phyloP scores from a whole-genome alignment of 2,329 filamentous ascomycete species.

The Fusarium concolor region DNA sequence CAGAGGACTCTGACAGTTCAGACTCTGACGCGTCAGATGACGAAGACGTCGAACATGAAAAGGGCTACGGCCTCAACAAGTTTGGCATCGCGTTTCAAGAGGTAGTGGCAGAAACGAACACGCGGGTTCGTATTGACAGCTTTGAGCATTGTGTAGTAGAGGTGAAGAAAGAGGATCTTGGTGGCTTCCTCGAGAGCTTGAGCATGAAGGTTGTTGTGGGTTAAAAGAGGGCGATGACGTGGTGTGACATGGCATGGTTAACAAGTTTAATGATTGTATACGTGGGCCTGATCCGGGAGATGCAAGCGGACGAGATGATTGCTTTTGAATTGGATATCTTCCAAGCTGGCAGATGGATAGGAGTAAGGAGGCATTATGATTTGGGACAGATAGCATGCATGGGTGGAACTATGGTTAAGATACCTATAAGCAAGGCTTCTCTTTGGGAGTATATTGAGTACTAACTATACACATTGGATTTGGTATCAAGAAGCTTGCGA shows the following conservation, averaged over 20 bases:
- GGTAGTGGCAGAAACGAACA: conserved; percentile 90
- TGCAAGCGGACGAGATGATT: conserved; percentile 14
- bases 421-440: conserved; percentile 32
- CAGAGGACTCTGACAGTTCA: conserved; percentile 55
- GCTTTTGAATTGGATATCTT: conserved; percentile 23
- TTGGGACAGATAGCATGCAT: conserved; percentile 34
- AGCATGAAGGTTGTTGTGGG: conserved; percentile 90
- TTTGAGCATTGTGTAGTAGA: conserved; percentile 98
- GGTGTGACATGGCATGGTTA: background rate
- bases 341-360: conserved; percentile 15
- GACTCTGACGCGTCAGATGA: conserved; percentile 64
- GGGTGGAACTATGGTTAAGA: conserved; percentile 35
- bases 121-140: conserved; percentile 90
- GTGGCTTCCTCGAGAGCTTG: conserved; percentile 88
- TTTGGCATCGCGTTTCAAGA: conserved; percentile 97
- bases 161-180: conserved; percentile 94
- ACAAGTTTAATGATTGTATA: conserved; percentile 17
- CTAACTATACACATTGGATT: background rate
- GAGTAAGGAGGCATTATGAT: conserved; percentile 38
- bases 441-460: conserved; percentile 3
- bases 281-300: conserved; percentile 17
- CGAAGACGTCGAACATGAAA: conserved; percentile 63
- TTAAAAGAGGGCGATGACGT: conserved; percentile 46
- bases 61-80: conserved; percentile 82
- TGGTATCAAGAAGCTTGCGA: background rate